A percentile compares a stretch with the other conserved stretches of the same genome.
phyloP scores from a whole-genome alignment of 768 basidiomycete species.

The Pholiota molesta region DNA sequence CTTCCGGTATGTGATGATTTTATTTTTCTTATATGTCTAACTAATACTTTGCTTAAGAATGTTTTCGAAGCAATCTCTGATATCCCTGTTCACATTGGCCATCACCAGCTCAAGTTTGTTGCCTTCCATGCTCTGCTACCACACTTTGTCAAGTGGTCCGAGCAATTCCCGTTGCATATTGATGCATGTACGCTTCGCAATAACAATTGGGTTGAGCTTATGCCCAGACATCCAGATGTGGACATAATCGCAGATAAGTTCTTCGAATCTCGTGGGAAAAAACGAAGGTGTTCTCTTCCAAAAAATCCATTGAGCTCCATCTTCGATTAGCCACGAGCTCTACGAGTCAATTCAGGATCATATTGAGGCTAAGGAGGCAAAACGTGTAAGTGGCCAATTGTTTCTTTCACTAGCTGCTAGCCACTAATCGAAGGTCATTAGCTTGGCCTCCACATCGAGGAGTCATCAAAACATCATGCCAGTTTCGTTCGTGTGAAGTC shows the following conservation, averaged over 20 bases:
- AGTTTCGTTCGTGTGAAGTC: too few species aligned
- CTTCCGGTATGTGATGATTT: constrained; percentile 2
- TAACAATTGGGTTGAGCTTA: constrained; percentile 7
- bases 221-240: constrained; percentile 11
- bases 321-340: neutral
- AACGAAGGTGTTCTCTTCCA: neutral
- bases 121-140: constrained; percentile 19
- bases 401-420: too few species aligned
- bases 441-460: too few species aligned
- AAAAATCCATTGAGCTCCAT: neutral
- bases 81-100: constrained; percentile 28
- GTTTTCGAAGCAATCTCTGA: constrained; percentile 23
- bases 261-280: constrained; percentile 3
- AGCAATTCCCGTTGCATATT: constrained; percentile 8
- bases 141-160: constrained; percentile 17
- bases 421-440: too few species aligned
- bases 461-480: too few species aligned
- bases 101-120: constrained; percentile 17
- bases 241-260: constrained; percentile 18
- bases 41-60: too few species aligned
- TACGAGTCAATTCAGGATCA: neutral
- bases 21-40: too few species aligned
- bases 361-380: neutral
- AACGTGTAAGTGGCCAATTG: neutral
- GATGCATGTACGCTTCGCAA: constrained; percentile 7